Percentiles rank a stretch among this genome's conserved stretches.
Evolutionary conservation across 352 stramenopile species (phyloP).

Genomic region (Pythium biforme): DNA sequence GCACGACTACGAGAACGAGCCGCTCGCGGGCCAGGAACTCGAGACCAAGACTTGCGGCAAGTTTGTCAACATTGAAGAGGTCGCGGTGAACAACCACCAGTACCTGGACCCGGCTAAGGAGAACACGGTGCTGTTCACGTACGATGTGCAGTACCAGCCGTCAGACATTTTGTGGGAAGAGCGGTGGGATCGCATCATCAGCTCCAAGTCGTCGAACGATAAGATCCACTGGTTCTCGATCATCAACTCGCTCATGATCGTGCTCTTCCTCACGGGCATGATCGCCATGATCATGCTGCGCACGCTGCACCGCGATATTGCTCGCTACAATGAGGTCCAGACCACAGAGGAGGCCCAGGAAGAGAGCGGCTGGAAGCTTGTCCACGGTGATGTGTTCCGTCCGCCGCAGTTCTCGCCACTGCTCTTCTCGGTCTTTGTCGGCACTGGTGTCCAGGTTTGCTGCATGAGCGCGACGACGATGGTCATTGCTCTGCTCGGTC

Average conservation of each 20-base stretch:
- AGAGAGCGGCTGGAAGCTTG: conserved; percentile 96
- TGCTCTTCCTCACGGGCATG: conserved; percentile 99
- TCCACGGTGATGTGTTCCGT: conserved; percentile 98
- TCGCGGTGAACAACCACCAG: conserved; percentile 79
- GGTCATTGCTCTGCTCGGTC: conserved; percentile 92
- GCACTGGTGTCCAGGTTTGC: conserved; percentile 96
- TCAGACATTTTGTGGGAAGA: conserved; percentile 95
- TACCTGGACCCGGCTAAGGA: conserved; percentile 67
- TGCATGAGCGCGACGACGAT: conserved; percentile 95
- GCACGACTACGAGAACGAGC: conserved; percentile 89
- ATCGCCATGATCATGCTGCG: conserved; percentile 99
- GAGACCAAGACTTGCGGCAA: conserved; percentile 84
- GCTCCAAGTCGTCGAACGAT: conserved; percentile 93
- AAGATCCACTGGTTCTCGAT: conserved; percentile 99
- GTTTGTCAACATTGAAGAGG: conserved; percentile 87
- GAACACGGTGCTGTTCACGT: conserved; percentile 97
- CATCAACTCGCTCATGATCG: conserved; percentile 99
- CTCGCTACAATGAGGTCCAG: conserved; percentile 95
- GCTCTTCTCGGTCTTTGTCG: conserved; percentile 95
- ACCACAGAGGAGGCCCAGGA: conserved; percentile 94
- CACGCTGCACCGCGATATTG: conserved; percentile 98
- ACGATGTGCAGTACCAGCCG: conserved; percentile 97
- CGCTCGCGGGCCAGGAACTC: conserved; percentile 75
- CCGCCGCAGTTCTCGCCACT: conserved; percentile 92
- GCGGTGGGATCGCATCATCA: conserved; percentile 99